Evolutionary conservation across 1,139 yeast species (phyloP), one percentile per base, ranked within the genome.

Genomic region (Blastobotrys elegans): DNA sequence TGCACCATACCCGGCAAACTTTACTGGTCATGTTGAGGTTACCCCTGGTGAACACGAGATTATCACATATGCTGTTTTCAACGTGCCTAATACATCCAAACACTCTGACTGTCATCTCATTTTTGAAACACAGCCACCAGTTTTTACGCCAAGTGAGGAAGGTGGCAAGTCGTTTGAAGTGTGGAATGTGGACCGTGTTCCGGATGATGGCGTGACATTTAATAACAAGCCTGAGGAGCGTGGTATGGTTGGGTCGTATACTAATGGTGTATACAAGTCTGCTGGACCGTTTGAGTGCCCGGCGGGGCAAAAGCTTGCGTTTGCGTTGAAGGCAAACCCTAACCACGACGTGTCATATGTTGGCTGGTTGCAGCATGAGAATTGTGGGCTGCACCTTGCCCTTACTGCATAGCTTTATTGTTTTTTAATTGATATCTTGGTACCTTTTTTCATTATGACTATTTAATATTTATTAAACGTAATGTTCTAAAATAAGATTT

Each of bases 331-430:
- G 16, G 29, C 44, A 10, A 16, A 14, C 14, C 24, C 8, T 2
- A 21, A 17, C 3, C 21, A 33, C 20, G 10, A 24, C 13, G 5
- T 18, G 8, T 21, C 41, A 10, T 29, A 18, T 18, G 46, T 43
- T 10, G 17, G 30, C 5, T 43, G 46, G 46, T 36, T 22, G 30
- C 46, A 43, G 22, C 41, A 43, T 20, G 17, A 36, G 2, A 20
- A 21, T 13, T 16, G 27, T 13, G 46, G 46, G 11, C 29, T 43
- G 18, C 24, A 36, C 13, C 29, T 43, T 6, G 41, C 37, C 16
- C 37, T 49, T 30, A 13, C 5, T 13, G 13, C 6, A 5, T 30
- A 30, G 27, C 8, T 13, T 30, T 30, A 14, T 30, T 6, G 13
- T 14, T 6, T 7, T 7, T 13, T 13, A 5, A 30, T 7, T n/a